These are phyloP conservation scores for Teratosphaeria zuluensis DNA, from an alignment of 2,329 filamentous ascomycete genomes.

Conservation along the genomic window DNA sequence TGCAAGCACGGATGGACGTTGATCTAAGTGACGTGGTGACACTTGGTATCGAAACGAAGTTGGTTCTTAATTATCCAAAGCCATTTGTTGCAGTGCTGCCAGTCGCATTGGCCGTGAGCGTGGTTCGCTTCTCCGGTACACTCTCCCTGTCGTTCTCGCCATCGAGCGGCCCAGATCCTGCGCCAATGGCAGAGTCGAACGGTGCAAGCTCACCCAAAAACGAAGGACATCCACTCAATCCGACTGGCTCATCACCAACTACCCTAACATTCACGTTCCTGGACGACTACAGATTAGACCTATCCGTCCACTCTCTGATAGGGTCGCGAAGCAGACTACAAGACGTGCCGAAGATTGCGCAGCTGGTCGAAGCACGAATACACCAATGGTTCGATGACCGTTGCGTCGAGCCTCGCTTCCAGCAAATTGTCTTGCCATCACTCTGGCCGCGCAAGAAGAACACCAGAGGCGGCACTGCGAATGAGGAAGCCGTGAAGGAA, in stretches of 20 bases:
- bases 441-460: slow-evolving; percentile 80
- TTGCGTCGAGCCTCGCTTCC: slow-evolving; percentile 75
- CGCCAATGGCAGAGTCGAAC: slow-evolving; percentile 9
- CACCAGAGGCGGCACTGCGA: slow-evolving; percentile 59
- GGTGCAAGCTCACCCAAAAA: slow-evolving; percentile 11
- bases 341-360: slow-evolving; percentile 81
- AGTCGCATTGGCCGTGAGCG: slow-evolving; percentile 81
- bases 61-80: slow-evolving; percentile 90
- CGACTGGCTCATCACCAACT: slow-evolving; percentile 46
- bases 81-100: slow-evolving; percentile 80
- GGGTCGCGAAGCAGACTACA: slow-evolving; percentile 71
- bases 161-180: slow-evolving; percentile 27
- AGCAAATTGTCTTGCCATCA: slow-evolving; percentile 74
- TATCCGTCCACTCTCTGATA: slow-evolving; percentile 69
- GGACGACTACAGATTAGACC: slow-evolving; percentile 76
- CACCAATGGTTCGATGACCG: slow-evolving; percentile 85
- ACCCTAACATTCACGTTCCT: slow-evolving; percentile 92
- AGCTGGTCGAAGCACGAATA: slow-evolving; percentile 67
- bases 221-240: slow-evolving; percentile 24
- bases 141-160: slow-evolving; percentile 90
- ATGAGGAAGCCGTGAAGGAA: slow-evolving; percentile 24
- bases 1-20: slow-evolving; percentile 95
- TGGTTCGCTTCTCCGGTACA: slow-evolving; percentile 90
- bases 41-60: slow-evolving; percentile 83
- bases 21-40: slow-evolving; percentile 95